Conservation (phyloP, 768 basidiomycete species). For the Saitozyma sp. region DNA sequence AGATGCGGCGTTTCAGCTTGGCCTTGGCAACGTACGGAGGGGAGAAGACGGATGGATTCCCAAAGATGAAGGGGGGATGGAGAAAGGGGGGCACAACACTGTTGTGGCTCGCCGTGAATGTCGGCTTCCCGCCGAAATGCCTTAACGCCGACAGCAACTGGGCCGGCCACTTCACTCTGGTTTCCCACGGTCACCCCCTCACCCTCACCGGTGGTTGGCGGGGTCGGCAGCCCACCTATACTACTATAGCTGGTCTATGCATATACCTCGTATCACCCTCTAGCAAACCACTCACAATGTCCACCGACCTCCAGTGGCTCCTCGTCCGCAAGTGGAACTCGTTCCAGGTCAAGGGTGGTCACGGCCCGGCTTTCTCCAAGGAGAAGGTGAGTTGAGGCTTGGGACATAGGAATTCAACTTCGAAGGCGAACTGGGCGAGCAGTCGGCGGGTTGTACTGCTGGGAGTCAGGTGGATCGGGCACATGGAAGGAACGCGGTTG, state of each 20-base stretch:
- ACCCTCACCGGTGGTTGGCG: no score
- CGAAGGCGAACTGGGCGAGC: background rate
- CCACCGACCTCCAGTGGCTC: conserved; percentile 89
- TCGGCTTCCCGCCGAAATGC: background rate
- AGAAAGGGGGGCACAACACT: no score
- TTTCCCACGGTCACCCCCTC: background rate
- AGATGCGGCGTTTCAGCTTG: no score
- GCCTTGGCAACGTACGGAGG: no score
- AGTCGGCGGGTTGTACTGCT: background rate
- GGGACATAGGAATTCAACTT: background rate
- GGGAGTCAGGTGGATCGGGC: background rate
- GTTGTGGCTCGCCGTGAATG: background rate
- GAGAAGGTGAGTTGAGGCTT: conserved; percentile 61
- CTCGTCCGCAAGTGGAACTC: conserved; percentile 78
- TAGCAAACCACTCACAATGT: conserved; percentile 59
- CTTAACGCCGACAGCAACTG: background rate
- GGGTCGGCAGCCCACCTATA: background rate
- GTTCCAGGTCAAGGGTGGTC: conserved; percentile 75
- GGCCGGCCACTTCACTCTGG: background rate
- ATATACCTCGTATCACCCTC: background rate
- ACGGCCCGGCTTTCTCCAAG: conserved; percentile 77
- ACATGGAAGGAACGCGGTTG: background rate
- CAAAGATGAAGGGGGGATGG: no score
- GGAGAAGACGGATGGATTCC: no score
- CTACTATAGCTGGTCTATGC: background rate